Evolutionary conservation across 164 flowering plant species (phyloP), one percentile per base, ranked within the genome.

Genomic region (Magnolia sinica): DNA sequence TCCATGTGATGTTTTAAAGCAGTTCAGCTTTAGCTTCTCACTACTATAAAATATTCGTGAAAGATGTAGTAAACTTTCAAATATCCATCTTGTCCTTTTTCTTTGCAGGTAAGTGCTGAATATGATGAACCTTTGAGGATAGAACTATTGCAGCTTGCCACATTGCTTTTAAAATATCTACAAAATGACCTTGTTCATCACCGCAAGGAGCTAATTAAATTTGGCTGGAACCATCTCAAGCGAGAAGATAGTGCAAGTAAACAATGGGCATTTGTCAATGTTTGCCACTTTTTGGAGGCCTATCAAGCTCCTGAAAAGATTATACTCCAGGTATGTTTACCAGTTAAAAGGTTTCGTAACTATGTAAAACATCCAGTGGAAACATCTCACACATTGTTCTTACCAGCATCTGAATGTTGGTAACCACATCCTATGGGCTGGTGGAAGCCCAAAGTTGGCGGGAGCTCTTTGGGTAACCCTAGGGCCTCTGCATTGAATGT

Each of bases 211-310:
- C 95, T 96, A 13, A 94, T 96, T 50, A 96, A 96, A 79, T 96
- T 96, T 89, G 99, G 99, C 1, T 96, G 99, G 99, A 94, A 96
- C 86, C 99, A 96, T 87, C 97, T 96, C 27, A 96, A 96, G 85
- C 96, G 99, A 68, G 99, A 96, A 87, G 99, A 96, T 74, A 93
- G 98, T 91, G 98, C 98, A 64, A 96, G 99, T 84, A 96, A 96
- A 85, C 99, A 96, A 82, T 96, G 99, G 98, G 99, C 99, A 68
- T 96, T 96, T 87, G 98, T 96, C 74, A 96, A 96, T 85, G 99
- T 96, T 68, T 96, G 99, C 86, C 98, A 96, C 83, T 96, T 96
- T 79, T 78, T 96, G 87, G 98, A 94, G 84, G 98, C 99, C 16
- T 96, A 96, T 86, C 98, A 96, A 79, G 99, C 98, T 74, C 99